phyloP scores from a whole-genome alignment of 2,329 filamentous ascomycete species.

The Elsinoe necatrix region DNA sequence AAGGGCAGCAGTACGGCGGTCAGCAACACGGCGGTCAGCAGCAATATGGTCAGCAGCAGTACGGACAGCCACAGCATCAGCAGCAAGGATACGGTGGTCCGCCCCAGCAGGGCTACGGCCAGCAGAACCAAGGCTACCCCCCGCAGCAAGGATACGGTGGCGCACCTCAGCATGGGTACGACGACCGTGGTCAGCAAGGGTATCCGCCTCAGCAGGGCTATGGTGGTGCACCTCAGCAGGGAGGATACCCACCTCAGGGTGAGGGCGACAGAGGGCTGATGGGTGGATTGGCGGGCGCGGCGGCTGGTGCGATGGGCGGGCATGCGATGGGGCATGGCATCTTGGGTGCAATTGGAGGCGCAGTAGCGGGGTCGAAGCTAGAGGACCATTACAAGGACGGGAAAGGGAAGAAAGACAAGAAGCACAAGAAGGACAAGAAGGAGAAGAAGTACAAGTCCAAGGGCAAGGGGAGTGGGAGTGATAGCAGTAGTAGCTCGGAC shows the following conservation, averaged over 20 bases:
- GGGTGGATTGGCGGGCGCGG: conserved; percentile 48
- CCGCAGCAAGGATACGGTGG: conserved; percentile 20
- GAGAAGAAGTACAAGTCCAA: conserved; percentile 17
- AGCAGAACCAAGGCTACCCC: conserved; percentile 20
- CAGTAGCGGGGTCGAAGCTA: conserved; percentile 46
- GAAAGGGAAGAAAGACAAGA: conserved; percentile 33
- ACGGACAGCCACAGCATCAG: conserved; percentile 7
- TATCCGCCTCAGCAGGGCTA: conserved; percentile 16
- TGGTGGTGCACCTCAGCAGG: conserved; percentile 16
- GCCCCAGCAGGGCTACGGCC: conserved; percentile 21
- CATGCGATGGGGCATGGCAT: conserved; percentile 49
- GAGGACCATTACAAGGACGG: conserved; percentile 46
- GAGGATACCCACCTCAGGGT: conserved; percentile 13
- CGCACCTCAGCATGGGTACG: conserved; percentile 17
- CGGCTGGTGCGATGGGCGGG: conserved; percentile 49
- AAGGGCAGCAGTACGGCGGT: conserved; percentile 15
- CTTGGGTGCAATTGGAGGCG: conserved; percentile 50
- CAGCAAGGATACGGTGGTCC: conserved; percentile 18
- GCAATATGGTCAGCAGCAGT: conserved; percentile 18
- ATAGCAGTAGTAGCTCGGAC: conserved; percentile 13
- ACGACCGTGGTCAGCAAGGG: conserved; percentile 12
- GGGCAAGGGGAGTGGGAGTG: conserved; percentile 9
- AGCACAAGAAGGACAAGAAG: conserved; percentile 24
- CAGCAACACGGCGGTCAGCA: conserved; percentile 21
- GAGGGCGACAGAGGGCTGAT: conserved; percentile 49